Conservation (phyloP, 257 asterid genomes). For the Rhazya stricta region DNA sequence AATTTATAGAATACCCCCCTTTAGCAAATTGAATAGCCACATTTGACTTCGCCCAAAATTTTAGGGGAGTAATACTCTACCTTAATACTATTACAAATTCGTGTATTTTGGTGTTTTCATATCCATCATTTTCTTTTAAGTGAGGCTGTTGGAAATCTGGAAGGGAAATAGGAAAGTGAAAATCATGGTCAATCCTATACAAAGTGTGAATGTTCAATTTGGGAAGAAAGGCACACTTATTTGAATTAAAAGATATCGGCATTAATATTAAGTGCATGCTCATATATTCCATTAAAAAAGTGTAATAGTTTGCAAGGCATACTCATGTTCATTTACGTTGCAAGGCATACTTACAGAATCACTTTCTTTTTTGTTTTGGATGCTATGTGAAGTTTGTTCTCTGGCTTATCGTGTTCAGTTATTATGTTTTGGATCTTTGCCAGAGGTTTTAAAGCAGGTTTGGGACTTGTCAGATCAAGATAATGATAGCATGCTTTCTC, state of each 20-base stretch:
- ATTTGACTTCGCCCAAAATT: background rate
- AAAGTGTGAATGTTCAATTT: background rate
- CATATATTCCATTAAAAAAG: background rate
- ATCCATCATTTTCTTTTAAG: background rate
- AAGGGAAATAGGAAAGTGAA: background rate
- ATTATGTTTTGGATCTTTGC: conserved; percentile 26
- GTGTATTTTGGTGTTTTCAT: no score
- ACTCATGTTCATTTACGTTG: no score
- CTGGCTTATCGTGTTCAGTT: conserved; percentile 20
- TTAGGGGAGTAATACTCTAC: background rate
- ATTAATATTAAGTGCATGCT: background rate
- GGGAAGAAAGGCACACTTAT: background rate
- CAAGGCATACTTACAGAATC: conserved; percentile 3
- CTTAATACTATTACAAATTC: no score
- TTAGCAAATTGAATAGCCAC: background rate
- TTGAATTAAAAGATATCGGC: background rate
- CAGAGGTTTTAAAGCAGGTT: conserved; percentile 95
- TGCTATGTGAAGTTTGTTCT: background rate
- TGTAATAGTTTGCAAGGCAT: background rate
- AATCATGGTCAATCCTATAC: background rate
- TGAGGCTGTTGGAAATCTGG: background rate
- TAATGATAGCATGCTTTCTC: conserved; percentile 88
- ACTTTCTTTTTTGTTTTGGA: background rate
- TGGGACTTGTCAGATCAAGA: conserved; percentile 99
- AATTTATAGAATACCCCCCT: background rate